Evolutionary conservation across 306 rosid species (phyloP), one percentile per base, ranked within the genome.

Genomic region (Medicago lupulina): DNA sequence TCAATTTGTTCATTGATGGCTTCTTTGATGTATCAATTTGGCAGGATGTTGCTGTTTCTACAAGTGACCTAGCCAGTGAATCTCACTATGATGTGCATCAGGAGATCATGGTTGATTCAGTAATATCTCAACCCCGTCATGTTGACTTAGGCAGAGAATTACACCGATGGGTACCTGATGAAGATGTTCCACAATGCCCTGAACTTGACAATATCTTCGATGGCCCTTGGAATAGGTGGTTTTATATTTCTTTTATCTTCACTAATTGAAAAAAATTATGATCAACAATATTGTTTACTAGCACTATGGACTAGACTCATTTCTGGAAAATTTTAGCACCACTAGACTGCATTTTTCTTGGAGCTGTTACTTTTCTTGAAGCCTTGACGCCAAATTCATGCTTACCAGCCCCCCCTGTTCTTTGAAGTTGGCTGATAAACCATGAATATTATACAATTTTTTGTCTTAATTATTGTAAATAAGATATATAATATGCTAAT

Each of bases 111-210:
- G 83, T 95, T 65, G 99, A 95, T 83, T 89, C 96, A 65, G 76
- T 70, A 59, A 95, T 95, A 78, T 95, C 99, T 50, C 93, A 92
- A 81, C 83, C 96, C 78, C 91, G 83, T 67, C 85, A 80, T 72
- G 82, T 74, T 63, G 97, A 95, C 50, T 25, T 38, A 64, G 99
- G 84, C 78, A 88, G 99, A 82, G 97, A 92, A 78, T 86, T 95
- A 72, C 86, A 89, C 74, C 97, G 88, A 9, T 95, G 99, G 99
- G 79, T 95, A 40, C 99, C 99, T 57, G 97, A 89, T 85, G 92
- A 92, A 79, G 91, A 86, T 75, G 92, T 67, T 79, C 92, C 92
- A 58, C 92, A 79, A 40, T 82, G 83, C 83, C 97, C 97, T 80
- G 99, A 92, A 58, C 85, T 92, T 83, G 99, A 95, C 50, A 87